These are phyloP conservation scores for Saccharum hybrid DNA, from an alignment of 202 grass and related monocot species.

Conservation along the genomic window DNA sequence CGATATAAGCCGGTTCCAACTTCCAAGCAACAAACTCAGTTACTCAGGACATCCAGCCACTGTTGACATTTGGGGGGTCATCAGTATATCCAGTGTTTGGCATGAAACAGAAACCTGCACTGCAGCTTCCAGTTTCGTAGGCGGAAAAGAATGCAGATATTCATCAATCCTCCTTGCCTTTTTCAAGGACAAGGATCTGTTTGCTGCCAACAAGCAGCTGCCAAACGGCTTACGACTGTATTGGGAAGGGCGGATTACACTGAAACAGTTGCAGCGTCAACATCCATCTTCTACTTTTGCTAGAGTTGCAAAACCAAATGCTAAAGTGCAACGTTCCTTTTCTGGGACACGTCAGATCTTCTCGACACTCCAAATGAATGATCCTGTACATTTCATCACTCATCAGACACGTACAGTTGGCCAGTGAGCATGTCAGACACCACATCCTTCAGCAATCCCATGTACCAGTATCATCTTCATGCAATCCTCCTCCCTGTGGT, in stretches of 20 bases:
- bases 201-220: neutral
- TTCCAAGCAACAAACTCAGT: neutral
- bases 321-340: too few species aligned
- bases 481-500: neutral
- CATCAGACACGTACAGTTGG: neutral
- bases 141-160: neutral
- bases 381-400: neutral
- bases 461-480: neutral
- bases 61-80: neutral
- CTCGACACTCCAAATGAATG: neutral
- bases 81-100: neutral
- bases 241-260: neutral
- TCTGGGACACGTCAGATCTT: neutral
- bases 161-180: neutral
- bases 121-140: neutral
- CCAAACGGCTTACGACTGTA: neutral
- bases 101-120: neutral
- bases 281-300: neutral
- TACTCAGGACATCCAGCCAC: neutral
- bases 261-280: neutral
- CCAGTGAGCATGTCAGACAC: neutral
- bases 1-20: neutral
- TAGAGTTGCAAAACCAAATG: neutral
- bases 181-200: neutral
- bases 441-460: neutral